Evolutionary conservation across 306 rosid genomes (phyloP).

Genomic region (Prunus mongolica): DNA sequence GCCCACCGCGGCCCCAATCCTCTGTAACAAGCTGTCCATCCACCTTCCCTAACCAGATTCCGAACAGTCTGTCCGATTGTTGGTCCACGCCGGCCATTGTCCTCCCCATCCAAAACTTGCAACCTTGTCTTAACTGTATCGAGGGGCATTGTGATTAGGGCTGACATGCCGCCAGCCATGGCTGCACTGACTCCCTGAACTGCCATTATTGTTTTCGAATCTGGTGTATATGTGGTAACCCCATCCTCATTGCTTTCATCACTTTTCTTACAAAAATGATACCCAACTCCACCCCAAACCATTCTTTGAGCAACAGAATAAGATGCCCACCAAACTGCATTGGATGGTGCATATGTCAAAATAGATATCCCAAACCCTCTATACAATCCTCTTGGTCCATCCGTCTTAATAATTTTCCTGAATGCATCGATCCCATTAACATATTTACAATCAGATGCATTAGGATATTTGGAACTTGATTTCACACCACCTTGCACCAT

Average conservation of each 20-base stretch:
- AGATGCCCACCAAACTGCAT: conserved; percentile 95
- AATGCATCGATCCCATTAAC: conserved; percentile 71
- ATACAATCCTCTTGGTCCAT: conserved; percentile 73
- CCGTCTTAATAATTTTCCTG: conserved; percentile 58
- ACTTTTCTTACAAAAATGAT: conserved; percentile 42
- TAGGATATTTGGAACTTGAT: conserved; percentile 32
- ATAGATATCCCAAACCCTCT: conserved; percentile 86
- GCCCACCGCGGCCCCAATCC: conserved; percentile 92
- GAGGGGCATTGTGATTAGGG: conserved; percentile 81
- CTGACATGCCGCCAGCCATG: conserved; percentile 83
- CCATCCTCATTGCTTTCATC: conserved; percentile 31
- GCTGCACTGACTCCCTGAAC: conserved; percentile 95
- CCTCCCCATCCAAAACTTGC: conserved; percentile 82
- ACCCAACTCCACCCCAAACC: conserved; percentile 77
- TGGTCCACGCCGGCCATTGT: conserved; percentile 75
- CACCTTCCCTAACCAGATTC: conserved; percentile 78
- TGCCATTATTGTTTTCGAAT: conserved; percentile 64
- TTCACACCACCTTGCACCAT: conserved; percentile 64
- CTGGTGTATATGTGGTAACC: conserved; percentile 38
- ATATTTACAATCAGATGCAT: conserved; percentile 40
- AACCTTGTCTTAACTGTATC: conserved; percentile 86
- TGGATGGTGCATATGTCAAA: conserved; percentile 80
- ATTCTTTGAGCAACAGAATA: conserved; percentile 71
- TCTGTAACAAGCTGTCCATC: conserved; percentile 86
- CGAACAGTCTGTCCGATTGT: conserved; percentile 62